Conservation (phyloP, 805 yeast species). For the Kuraishia borneana region DNA sequence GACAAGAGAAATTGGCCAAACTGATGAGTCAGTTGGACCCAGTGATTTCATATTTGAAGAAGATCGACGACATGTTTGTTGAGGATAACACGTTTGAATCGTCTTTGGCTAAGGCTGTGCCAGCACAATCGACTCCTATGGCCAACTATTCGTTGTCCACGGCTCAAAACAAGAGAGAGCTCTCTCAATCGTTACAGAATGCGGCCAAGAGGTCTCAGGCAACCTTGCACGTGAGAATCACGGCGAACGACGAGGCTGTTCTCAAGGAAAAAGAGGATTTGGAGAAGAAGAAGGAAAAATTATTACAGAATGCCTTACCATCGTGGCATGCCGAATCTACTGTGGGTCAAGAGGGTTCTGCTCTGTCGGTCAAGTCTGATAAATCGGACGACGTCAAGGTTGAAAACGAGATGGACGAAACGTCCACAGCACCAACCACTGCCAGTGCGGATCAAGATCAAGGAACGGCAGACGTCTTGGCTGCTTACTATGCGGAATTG, state of each 20-base stretch:
- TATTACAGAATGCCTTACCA: conserved; percentile 91
- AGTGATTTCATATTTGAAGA: conserved; percentile 68
- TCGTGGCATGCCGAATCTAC: conserved; percentile 93
- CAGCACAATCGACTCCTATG: conserved; percentile 61
- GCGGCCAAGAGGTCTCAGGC: conserved; percentile 50
- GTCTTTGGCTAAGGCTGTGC: conserved; percentile 71
- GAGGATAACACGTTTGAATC: conserved; percentile 88
- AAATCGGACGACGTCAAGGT: conserved; percentile 10
- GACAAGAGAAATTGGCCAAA: conserved; percentile 71
- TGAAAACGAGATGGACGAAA: conserved; percentile 5
- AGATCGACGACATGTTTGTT: conserved; percentile 66
- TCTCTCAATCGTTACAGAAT: conserved; percentile 18
- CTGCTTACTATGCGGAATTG: conserved; percentile 68
- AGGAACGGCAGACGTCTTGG: conserved; percentile 62
- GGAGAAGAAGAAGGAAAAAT: conserved; percentile 56
- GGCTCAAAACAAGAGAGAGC: conserved; percentile 15
- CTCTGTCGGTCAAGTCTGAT: conserved; percentile 13
- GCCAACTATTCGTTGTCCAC: conserved; percentile 61
- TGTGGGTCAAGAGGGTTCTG: conserved; percentile 57
- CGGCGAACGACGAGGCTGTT: conserved; percentile 74
- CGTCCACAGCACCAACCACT: conserved; percentile 3
- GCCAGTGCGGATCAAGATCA: conserved; percentile 30
- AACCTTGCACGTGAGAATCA: conserved; percentile 79
- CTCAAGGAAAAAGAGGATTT: conserved; percentile 54
- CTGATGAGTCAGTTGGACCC: conserved; percentile 89